Evolutionary conservation across 306 rosid species (phyloP).

Genomic region (Prunus campanulata): DNA sequence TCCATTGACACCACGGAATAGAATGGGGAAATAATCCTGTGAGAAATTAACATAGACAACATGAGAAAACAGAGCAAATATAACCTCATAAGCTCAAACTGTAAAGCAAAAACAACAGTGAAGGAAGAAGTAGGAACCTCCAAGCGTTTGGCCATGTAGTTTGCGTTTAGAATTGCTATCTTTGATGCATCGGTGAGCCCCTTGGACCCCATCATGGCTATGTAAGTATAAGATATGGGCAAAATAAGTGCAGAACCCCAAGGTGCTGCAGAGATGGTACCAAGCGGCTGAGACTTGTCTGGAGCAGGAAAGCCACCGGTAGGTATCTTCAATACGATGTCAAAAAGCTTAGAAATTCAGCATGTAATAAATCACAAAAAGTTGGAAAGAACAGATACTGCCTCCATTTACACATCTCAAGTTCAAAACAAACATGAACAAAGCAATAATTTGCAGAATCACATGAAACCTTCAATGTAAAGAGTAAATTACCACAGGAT

Average conservation of each 20-base stretch:
- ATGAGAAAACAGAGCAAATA: constrained; percentile 13
- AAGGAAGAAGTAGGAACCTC: constrained; percentile 56
- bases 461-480: neutral
- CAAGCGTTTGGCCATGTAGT: constrained; percentile 96
- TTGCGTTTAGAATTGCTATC: constrained; percentile 94
- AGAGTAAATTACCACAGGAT: constrained; percentile 75
- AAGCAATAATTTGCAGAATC: neutral
- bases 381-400: neutral
- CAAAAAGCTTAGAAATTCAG: constrained; percentile 12
- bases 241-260: constrained; percentile 99
- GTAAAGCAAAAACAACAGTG: constrained; percentile 5
- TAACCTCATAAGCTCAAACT: neutral
- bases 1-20: constrained; percentile 99
- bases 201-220: constrained; percentile 98
- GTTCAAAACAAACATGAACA: neutral
- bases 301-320: constrained; percentile 97
- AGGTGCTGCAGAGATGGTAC: constrained; percentile 96
- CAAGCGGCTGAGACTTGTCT: constrained; percentile 76
- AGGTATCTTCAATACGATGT: constrained; percentile 49
- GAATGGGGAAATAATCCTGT: constrained; percentile 79
- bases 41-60: constrained; percentile 17
- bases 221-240: constrained; percentile 94
- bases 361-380: neutral
- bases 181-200: constrained; percentile 96
- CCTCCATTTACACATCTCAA: neutral